These are phyloP conservation scores for Mycena haematopus DNA, from an alignment of 768 basidiomycete species.

Conservation along the genomic window DNA sequence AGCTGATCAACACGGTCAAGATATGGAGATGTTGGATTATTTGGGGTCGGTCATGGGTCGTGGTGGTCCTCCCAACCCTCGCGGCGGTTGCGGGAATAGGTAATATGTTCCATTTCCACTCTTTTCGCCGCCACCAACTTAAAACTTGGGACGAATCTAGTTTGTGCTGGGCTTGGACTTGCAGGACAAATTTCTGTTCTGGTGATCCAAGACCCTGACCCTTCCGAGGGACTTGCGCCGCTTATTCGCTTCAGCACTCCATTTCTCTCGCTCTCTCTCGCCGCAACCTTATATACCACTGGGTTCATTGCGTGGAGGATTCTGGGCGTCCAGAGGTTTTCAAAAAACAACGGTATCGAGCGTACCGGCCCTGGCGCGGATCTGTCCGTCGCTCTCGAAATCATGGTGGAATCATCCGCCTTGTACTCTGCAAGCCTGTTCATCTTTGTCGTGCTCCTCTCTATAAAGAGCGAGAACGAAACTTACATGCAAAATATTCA, in stretches of 20 bases:
- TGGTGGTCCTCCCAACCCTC: conserved; percentile 7
- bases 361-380: conserved; percentile 31
- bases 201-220: no score
- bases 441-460: conserved; percentile 34
- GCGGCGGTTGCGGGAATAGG: conserved; percentile 6
- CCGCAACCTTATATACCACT: conserved; percentile 10
- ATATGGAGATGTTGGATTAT: conserved; percentile 26
- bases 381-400: conserved; percentile 14
- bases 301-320: conserved; percentile 17
- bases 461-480: conserved; percentile 37
- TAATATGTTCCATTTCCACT: neutral
- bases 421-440: conserved; percentile 16
- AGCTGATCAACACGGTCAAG: conserved; percentile 1
- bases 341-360: conserved; percentile 32
- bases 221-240: neutral
- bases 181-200: conserved; percentile 9
- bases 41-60: conserved; percentile 17
- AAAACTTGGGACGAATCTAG: neutral
- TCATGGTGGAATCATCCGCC: conserved; percentile 15
- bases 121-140: neutral
- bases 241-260: conserved; percentile 12
- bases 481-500: conserved; percentile 33
- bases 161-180: conserved; percentile 14
- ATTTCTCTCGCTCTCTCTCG: conserved; percentile 2
- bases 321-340: conserved; percentile 34